Evolutionary conservation across 306 rosid genomes (phyloP).

Genomic region (Datisca glomerata): DNA sequence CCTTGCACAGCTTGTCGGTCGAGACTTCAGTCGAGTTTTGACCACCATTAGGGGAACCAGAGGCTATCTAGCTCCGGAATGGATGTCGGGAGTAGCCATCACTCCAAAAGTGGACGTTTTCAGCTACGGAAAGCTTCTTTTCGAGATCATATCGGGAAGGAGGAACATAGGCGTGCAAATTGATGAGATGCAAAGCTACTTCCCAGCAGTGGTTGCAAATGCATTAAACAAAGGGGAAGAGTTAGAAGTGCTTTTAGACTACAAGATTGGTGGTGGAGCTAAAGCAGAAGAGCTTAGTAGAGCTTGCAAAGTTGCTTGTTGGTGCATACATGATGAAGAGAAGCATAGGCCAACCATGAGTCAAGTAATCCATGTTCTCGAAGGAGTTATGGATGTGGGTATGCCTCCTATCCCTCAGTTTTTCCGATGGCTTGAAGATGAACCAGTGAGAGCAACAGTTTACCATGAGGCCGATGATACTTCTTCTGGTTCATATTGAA

Average conservation of each 20-base stretch:
- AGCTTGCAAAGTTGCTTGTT: slow-evolving; percentile 23
- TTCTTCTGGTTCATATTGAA: no score
- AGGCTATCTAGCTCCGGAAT: slow-evolving; percentile 39
- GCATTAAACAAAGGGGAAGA: slow-evolving; percentile 14
- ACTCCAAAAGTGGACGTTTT: slow-evolving; percentile 37
- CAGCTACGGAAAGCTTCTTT: slow-evolving; percentile 30
- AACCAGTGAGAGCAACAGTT: no score
- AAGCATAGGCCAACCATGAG: slow-evolving; percentile 22
- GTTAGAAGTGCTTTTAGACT: slow-evolving; percentile 14
- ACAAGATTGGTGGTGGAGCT: slow-evolving; percentile 14
- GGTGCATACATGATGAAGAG: slow-evolving; percentile 33
- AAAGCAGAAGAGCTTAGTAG: slow-evolving; percentile 15
- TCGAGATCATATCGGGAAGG: slow-evolving; percentile 25
- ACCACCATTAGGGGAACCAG: slow-evolving; percentile 40
- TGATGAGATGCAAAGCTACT: slow-evolving; percentile 18
- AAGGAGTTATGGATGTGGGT: slow-evolving; percentile 12
- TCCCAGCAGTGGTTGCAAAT: slow-evolving; percentile 21
- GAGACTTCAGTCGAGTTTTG: slow-evolving; percentile 31
- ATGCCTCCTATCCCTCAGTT: slow-evolving; percentile 18
- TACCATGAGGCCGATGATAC: no score
- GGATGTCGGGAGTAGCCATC: slow-evolving; percentile 34
- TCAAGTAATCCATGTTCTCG: slow-evolving; percentile 21
- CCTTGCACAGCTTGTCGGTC: slow-evolving; percentile 23
- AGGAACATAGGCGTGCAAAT: slow-evolving; percentile 22
- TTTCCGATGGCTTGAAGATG: background rate